Evolutionary conservation across 495 filamentous ascomycete genomes (phyloP).

Genomic region (Penicillium cinerascens): DNA sequence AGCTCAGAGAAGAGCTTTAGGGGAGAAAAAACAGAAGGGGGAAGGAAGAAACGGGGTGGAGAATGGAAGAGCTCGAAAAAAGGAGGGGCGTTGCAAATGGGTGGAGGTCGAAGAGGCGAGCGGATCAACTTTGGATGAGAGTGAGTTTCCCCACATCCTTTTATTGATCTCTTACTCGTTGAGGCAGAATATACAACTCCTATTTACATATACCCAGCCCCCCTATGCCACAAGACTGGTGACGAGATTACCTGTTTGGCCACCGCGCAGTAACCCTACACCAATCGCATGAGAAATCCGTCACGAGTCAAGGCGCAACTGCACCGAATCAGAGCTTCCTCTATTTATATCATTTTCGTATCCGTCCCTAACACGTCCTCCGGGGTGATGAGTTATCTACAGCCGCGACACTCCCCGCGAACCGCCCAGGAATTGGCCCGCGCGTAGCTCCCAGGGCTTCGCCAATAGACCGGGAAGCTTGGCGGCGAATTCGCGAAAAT

Average conservation of each 20-base stretch:
- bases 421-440: constrained; percentile 19
- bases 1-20: constrained; percentile 5
- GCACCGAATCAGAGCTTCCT: constrained; percentile 3
- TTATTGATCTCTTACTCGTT: not conserved
- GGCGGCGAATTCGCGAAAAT: constrained; percentile 26
- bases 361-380: not conserved
- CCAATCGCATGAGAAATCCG: constrained; percentile 21
- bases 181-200: not conserved
- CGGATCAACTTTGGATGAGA: constrained; percentile 3
- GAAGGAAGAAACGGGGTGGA: constrained; percentile 13
- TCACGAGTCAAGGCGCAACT: constrained; percentile 17
- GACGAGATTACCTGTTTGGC: constrained; percentile 3
- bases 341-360: constrained; percentile 11
- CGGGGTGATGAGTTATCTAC: not conserved
- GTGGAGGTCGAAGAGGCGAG: constrained; percentile 4
- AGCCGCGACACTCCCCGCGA: constrained; percentile 24
- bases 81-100: constrained; percentile 12
- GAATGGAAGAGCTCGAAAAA: constrained; percentile 13
- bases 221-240: constrained; percentile 1
- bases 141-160: not conserved
- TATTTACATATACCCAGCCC: not conserved
- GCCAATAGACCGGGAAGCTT: constrained; percentile 20
- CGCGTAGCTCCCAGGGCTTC: constrained; percentile 27
- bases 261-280: constrained; percentile 8
- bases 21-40: constrained; percentile 8